Base-by-base conservation (phyloP, 2,329 filamentous ascomycete species). In the Chaetomium sp. region DNA sequence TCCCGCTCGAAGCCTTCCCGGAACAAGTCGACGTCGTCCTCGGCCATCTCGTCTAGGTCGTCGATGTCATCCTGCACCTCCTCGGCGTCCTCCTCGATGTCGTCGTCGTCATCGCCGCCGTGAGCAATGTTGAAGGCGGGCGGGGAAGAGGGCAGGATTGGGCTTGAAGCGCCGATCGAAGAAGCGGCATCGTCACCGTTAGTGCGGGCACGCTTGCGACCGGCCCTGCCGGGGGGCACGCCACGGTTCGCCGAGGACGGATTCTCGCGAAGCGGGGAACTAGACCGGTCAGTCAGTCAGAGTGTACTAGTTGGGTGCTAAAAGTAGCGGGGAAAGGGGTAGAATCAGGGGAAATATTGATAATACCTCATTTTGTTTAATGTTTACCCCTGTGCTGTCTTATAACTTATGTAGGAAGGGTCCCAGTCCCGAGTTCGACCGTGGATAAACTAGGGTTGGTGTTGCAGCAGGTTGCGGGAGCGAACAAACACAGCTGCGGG, bases 181-280 rank as follows among this genome's bases (percentile, higher is more conserved):
- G 80, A 81, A 3, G 72, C 70, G 35, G 69, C 74, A 70, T 82
- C 78, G 57, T 76, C 78, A 47, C 72, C 78, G 52, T 71, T 74
- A 12, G 73, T 73, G 56, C 80, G 79, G 38, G 79, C 75, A 49
- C 81, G 79, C 68, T 84, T 84, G 64, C 80, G 78, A 66, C 70
- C 78, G 46, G 73, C 70, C 53, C 76, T 73, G 55, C 55, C 49
- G 48, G 76, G 70, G 44, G 73, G 77, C 33, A 79, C 70, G 52
- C 89, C 89, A 64, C 89, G 84, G 73, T 95, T 96, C 65, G 86
- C 90, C 62, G 91, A 91, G 58, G 86, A 84, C 78, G 88, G 87
- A 73, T 85, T 90, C 64, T 85, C 80, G 71, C 87, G 85, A 59
- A 95, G 79, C 69, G 91, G 91, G 70, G 90, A 95, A 77, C 89